Percentiles rank a stretch among this genome's conserved stretches.
These are phyloP conservation scores for Colletotrichum tropicicola DNA, from an alignment of 2,329 filamentous ascomycete genomes.

Conservation along the genomic window DNA sequence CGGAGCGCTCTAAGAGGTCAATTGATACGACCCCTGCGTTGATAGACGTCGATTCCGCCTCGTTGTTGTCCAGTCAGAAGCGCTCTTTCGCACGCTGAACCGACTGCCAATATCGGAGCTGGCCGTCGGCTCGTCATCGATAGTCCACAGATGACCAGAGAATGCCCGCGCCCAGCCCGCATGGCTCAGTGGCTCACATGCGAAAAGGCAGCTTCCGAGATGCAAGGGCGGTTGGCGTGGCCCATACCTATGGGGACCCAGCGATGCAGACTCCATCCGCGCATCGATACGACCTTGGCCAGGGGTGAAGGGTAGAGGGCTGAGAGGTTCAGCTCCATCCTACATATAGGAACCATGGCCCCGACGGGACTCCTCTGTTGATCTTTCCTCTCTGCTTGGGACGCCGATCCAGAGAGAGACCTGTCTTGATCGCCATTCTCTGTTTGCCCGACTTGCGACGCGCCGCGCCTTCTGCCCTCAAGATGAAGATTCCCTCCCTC, in stretches of 20 bases:
- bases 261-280: conserved; percentile 8
- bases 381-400: conserved; percentile 13
- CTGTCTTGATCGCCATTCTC: conserved; percentile 7
- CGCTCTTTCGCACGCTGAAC: neutral
- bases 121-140: conserved; percentile 16
- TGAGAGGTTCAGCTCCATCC: conserved; percentile 8
- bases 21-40: conserved; percentile 31
- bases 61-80: conserved; percentile 19
- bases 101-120: conserved; percentile 18
- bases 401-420: conserved; percentile 15
- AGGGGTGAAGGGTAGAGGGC: neutral
- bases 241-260: neutral
- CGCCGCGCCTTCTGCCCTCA: conserved; percentile 7
- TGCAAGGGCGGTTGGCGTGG: conserved; percentile 22
- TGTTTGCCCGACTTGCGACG: neutral
- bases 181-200: conserved; percentile 21
- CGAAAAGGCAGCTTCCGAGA: conserved; percentile 14
- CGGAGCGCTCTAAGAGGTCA: conserved; percentile 30
- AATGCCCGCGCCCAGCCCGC: neutral
- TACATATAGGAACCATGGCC: conserved; percentile 5
- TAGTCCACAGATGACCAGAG: neutral
- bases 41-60: neutral
- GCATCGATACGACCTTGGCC: neutral
- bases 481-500: conserved; percentile 42
- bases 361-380: neutral